These are phyloP conservation scores for California macrophylla DNA, from an alignment of 441 rosid species.

Conservation along the genomic window DNA sequence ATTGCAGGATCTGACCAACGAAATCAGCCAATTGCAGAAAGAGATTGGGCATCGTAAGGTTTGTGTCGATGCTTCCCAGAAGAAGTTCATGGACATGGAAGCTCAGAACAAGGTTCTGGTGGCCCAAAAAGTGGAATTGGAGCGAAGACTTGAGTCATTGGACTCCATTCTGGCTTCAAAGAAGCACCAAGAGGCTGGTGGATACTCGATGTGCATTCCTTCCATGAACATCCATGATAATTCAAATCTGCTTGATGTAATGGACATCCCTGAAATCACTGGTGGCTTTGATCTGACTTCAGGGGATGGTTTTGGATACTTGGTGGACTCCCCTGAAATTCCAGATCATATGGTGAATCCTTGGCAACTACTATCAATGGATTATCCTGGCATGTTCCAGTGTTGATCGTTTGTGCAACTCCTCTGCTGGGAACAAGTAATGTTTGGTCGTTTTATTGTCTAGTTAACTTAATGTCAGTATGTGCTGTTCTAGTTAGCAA, in stretches of 20 bases:
- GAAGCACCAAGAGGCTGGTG: background rate
- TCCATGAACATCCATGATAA: background rate
- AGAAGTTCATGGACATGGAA: background rate
- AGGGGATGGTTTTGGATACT: background rate
- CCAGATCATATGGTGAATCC: background rate
- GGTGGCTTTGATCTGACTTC: background rate
- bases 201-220: background rate
- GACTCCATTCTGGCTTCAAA: background rate
- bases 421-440: background rate
- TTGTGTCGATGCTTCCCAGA: background rate
- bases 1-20: background rate
- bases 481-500: background rate
- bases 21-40: background rate
- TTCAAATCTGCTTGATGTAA: background rate
- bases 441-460: background rate
- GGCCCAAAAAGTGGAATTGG: background rate
- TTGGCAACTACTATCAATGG: background rate
- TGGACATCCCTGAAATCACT: background rate
- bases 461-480: background rate
- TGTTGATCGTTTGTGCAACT: background rate
- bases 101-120: background rate
- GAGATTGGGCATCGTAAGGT: background rate
- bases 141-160: background rate
- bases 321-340: background rate
- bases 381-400: background rate